Evolutionary conservation across 1,284 basidiomycete genomes (phyloP).

Genomic region (Pseudozyma sp.): DNA sequence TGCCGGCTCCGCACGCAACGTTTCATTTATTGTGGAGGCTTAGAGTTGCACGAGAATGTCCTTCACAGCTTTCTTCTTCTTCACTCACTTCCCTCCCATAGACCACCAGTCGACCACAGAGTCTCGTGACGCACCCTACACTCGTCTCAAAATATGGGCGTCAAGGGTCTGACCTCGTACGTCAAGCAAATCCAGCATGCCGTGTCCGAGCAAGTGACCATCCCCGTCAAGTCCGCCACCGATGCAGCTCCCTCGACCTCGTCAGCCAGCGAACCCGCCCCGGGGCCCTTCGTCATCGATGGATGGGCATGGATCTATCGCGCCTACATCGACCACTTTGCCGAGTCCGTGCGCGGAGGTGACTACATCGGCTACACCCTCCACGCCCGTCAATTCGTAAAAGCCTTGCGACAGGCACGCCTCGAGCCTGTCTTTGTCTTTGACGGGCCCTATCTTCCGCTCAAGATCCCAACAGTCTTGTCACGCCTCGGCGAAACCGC

Average conservation of each 20-base stretch:
- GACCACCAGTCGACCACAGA: neutral
- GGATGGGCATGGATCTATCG: slow-evolving; percentile 60
- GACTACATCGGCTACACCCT: slow-evolving; percentile 45
- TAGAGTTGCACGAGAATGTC: too few species aligned
- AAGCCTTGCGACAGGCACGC: slow-evolving; percentile 29
- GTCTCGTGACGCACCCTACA: too few species aligned
- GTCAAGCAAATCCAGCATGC: slow-evolving; percentile 36
- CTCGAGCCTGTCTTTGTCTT: slow-evolving; percentile 60
- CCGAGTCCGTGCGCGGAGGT: slow-evolving; percentile 46
- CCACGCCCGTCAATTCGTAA: slow-evolving; percentile 27
- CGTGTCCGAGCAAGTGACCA: slow-evolving; percentile 41
- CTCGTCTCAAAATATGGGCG: slow-evolving; percentile 35
- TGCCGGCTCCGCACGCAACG: neutral
- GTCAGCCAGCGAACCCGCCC: neutral
- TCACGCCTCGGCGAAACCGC: slow-evolving; percentile 28
- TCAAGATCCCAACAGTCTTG: slow-evolving; percentile 50
- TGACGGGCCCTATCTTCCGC: slow-evolving; percentile 54
- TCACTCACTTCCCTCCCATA: neutral
- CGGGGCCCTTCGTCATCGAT: slow-evolving; percentile 50
- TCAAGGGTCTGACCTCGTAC: slow-evolving; percentile 53
- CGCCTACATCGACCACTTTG: slow-evolving; percentile 46
- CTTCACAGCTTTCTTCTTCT: neutral
- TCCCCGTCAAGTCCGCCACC: slow-evolving; percentile 8
- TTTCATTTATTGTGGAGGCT: neutral
- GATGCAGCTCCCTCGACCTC: slow-evolving; percentile 1